phyloP scores from a whole-genome alignment of 2,329 filamentous ascomycete species.

The Pseudogymnoascus sp. region DNA sequence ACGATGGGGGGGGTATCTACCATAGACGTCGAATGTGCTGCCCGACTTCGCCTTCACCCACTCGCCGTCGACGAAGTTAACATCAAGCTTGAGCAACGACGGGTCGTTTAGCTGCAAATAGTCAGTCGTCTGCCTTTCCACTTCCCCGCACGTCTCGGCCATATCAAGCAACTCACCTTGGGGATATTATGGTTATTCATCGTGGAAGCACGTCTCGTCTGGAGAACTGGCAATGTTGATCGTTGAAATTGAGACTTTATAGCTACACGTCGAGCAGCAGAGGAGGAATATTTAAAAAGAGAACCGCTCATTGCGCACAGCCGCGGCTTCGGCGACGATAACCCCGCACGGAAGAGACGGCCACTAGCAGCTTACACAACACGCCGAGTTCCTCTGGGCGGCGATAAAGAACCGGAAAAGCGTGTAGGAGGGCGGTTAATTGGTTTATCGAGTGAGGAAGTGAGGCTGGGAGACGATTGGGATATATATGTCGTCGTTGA shows the following conservation, averaged over 20 bases:
- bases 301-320: neutral
- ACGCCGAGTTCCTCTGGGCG: neutral
- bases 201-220: constrained; percentile 9
- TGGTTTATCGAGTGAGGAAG: neutral
- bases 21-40: constrained; percentile 82
- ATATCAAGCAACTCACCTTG: constrained; percentile 5
- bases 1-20: constrained; percentile 33
- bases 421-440: neutral
- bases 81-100: constrained; percentile 75
- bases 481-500: neutral
- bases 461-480: neutral
- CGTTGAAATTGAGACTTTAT: constrained; percentile 7
- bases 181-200: constrained; percentile 13
- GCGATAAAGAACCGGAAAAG: neutral
- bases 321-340: neutral
- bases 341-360: neutral
- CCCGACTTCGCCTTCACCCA: constrained; percentile 81
- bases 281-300: neutral
- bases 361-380: neutral
- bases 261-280: neutral
- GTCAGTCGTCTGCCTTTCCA: neutral
- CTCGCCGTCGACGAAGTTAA: constrained; percentile 82
- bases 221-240: constrained; percentile 10
- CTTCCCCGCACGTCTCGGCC: neutral
- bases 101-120: constrained; percentile 61